Evolutionary conservation across 2,329 filamentous ascomycete species (phyloP), one percentile per base, ranked within the genome.

Genomic region (Xylaria sp.): DNA sequence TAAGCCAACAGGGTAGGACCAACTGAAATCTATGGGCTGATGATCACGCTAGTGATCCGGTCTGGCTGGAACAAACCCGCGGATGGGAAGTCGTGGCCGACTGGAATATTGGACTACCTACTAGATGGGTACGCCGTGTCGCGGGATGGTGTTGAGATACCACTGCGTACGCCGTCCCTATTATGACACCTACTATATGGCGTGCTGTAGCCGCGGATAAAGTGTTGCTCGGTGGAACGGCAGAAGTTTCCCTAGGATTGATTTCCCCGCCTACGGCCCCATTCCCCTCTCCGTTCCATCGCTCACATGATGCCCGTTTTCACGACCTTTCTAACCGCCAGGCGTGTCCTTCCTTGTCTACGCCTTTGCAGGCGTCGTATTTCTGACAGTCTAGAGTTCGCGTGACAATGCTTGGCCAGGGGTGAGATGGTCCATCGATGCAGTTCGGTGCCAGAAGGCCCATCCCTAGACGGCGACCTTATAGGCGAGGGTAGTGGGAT

Each of bases 291-390:
- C 24, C 54, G 45, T 56, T 42, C 27, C 39, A 55, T 42, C 14
- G 48, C 36, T 60, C 56, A 55, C 50, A 60, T 65, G 19, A 55
- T 48, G 19, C 21, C 14, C 27, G 27, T 47, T 21, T 27, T 32
- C 8, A 21, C 45, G 55, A 36, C 30, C 21, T 55, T 54, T 59
- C 59, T 60, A 64, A 64, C 39, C 21, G 27, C 36, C 17, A 54
- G 50, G 27, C 19, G 19, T 47, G 64, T 60, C 39, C 39, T 45
- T 60, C 39, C 39, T 45, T 60, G 65, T 17, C 45, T 30, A 30
- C 21, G 39, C 47, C 30, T 64, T 27, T 19, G n/a, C 21, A 27
- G 34, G 36, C 19, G 39, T 61, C 32, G 48, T 62, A 58, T 67
- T 53, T 30, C n/a, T 51, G 32, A 24, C 36, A 19, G 36, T 47